Percentiles rank a stretch among this genome's conserved stretches.
phyloP scores from a whole-genome alignment of 768 basidiomycete genomes.

The Sporobolomyces phaffii region DNA sequence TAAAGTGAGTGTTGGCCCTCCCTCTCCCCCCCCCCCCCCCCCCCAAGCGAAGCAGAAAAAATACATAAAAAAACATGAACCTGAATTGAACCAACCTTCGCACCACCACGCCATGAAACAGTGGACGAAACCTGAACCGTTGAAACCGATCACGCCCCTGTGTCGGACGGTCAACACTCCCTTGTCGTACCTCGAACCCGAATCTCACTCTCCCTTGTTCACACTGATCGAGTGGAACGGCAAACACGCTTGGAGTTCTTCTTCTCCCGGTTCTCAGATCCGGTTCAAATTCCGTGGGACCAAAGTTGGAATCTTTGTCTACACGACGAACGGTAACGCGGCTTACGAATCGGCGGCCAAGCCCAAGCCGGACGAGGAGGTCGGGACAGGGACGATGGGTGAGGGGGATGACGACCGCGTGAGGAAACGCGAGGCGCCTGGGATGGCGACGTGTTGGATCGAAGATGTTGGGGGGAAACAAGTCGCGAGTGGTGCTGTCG shows the following conservation, averaged over 20 bases:
- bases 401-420: too few relatives aligned
- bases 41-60: too few relatives aligned
- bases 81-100: too few relatives aligned
- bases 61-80: too few relatives aligned
- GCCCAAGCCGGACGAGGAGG: background rate
- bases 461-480: slow-evolving; percentile 1
- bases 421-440: slow-evolving; percentile 10
- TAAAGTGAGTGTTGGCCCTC: slow-evolving; percentile 3
- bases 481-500: background rate
- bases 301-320: slow-evolving; percentile 20
- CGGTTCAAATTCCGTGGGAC: slow-evolving; percentile 11
- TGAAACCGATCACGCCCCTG: slow-evolving; percentile 9
- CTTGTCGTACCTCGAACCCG: background rate
- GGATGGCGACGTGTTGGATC: slow-evolving; percentile 17
- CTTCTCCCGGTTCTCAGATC: slow-evolving; percentile 12
- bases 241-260: slow-evolving; percentile 20
- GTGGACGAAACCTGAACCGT: slow-evolving; percentile 6
- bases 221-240: slow-evolving; percentile 21
- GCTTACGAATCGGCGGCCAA: background rate
- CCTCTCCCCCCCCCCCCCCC: too few relatives aligned
- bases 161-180: slow-evolving; percentile 10
- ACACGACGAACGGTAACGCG: slow-evolving; percentile 10
- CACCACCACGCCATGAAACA: background rate
- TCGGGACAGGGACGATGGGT: background rate
- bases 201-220: slow-evolving; percentile 19